Evolutionary conservation across 2,329 filamentous ascomycete genomes (phyloP), one percentile per base, ranked within the genome.

Genomic region (Fusarium sp.): DNA sequence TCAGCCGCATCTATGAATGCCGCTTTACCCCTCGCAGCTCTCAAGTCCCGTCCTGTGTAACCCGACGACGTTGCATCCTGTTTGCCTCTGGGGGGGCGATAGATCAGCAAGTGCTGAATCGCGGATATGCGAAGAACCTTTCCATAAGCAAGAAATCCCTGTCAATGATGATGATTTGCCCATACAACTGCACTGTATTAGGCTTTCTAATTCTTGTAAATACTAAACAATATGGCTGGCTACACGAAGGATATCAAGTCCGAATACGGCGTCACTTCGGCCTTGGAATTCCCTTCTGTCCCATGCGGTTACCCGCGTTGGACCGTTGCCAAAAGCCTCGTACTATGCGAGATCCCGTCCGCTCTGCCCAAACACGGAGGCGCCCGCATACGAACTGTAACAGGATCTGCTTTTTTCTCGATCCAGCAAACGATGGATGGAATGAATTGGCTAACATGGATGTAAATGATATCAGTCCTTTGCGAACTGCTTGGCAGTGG

Each of bases 221-320:
- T 54, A 47, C 30, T 56, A 24, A 56, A 59, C 47, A 51, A 51
- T 68, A 56, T 54, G 68, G 50, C 45, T 69, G 59, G 64, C 59
- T 69, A 52, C 68, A 71, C 52, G 40, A 54, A 54, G 29, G 50
- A 32, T 20, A 52, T 61, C 68, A 58, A 61, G 63, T 61, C 68
- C 68, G 64, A 71, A 71, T 49, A 69, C 68, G 68, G 68, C 68
- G 59, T 71, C 68, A 69, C 64, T 71, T 71, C 68, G 68, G 68
- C 59, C 68, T 61, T 63, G 51, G 20, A 50, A 55, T 49, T 29
- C 56, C 45, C 30, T 63, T 29, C 32, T 32, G 20, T 45, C 32
- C 38, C 38, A 68, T 59, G 66, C 59, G 61, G 63, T 49, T 65
- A 65, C 25, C 68, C 68, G 58, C 45, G 46, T 44, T 55, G 40